Percentiles rank a stretch among this genome's conserved stretches.
These are phyloP conservation scores for Yamadazyma tumulicola DNA, from an alignment of 805 yeast genomes.

Conservation along the genomic window DNA sequence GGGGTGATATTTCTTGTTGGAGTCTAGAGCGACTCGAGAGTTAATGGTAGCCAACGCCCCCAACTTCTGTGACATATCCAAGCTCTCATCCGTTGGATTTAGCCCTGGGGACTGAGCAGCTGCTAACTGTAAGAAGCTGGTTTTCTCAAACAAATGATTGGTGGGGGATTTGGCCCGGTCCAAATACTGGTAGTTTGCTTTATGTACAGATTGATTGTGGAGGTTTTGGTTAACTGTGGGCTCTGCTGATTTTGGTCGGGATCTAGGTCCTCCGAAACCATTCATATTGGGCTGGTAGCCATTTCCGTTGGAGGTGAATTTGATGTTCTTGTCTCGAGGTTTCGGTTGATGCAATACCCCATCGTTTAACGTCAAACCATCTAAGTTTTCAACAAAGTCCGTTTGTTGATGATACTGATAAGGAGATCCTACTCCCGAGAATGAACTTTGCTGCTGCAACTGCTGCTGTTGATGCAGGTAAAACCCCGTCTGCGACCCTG, in stretches of 20 bases:
- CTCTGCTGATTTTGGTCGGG: slow-evolving; percentile 47
- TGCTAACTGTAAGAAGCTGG: slow-evolving; percentile 39
- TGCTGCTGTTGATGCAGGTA: slow-evolving; percentile 4
- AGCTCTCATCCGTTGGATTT: slow-evolving; percentile 17
- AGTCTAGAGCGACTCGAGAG: slow-evolving; percentile 48
- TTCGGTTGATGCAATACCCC: slow-evolving; percentile 34
- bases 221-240: slow-evolving; percentile 29
- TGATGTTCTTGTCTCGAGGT: slow-evolving; percentile 33
- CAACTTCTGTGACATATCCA: slow-evolving; percentile 41
- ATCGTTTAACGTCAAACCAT: slow-evolving; percentile 14
- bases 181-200: slow-evolving; percentile 15
- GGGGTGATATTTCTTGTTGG: slow-evolving; percentile 29
- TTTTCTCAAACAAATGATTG: slow-evolving; percentile 40
- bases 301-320: background rate
- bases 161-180: slow-evolving; percentile 40
- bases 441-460: slow-evolving; percentile 7
- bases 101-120: slow-evolving; percentile 21
- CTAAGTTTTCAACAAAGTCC: slow-evolving; percentile 8
- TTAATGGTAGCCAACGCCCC: slow-evolving; percentile 68
- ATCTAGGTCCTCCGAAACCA: slow-evolving; percentile 2
- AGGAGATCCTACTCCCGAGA: slow-evolving; percentile 2
- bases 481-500: slow-evolving; percentile 1
- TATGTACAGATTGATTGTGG: no score
- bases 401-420: slow-evolving; percentile 1
- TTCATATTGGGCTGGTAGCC: slow-evolving; percentile 1